A percentile compares a stretch with the other conserved stretches of the same genome.
Evolutionary conservation across 768 basidiomycete species (phyloP).

Genomic region (Boletellus ananiceps): DNA sequence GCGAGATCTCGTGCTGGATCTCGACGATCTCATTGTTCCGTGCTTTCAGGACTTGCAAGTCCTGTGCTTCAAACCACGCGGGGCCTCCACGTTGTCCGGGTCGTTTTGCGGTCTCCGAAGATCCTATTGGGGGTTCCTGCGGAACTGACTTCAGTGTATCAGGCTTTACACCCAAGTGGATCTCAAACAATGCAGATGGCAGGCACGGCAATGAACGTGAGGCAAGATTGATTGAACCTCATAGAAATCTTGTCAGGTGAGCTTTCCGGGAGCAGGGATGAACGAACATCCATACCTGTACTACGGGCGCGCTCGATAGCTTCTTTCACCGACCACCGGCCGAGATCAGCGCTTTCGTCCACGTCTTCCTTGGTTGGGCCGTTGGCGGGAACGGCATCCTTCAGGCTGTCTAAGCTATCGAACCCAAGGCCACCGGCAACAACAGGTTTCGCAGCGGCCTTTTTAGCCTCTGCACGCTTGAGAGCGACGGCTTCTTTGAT

Average conservation of each 20-base stretch:
- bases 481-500: conserved; percentile 78
- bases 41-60: conserved; percentile 68
- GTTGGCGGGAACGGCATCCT: conserved; percentile 42
- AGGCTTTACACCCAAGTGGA: conserved; percentile 73
- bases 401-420: conserved; percentile 40
- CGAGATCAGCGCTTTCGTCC: conserved; percentile 44
- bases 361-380: conserved; percentile 35
- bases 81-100: conserved; percentile 43
- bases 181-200: conserved; percentile 73
- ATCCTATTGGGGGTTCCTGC: conserved; percentile 51
- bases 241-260: conserved; percentile 41
- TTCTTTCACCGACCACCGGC: conserved; percentile 65
- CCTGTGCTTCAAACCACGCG: conserved; percentile 80
- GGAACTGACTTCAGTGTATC: conserved; percentile 62
- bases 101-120: conserved; percentile 34
- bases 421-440: conserved; percentile 24
- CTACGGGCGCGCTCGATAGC: conserved; percentile 73
- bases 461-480: conserved; percentile 75
- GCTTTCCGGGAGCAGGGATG: conserved; percentile 35
- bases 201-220: conserved; percentile 69
- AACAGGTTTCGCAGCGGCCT: conserved; percentile 33
- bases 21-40: conserved; percentile 79
- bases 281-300: conserved; percentile 53
- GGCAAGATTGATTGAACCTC: conserved; percentile 71
- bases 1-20: conserved; percentile 76